A percentile compares a stretch with the other conserved stretches of the same genome.
Evolutionary conservation across 306 rosid genomes (phyloP).

Genomic region (Quercus glauca): DNA sequence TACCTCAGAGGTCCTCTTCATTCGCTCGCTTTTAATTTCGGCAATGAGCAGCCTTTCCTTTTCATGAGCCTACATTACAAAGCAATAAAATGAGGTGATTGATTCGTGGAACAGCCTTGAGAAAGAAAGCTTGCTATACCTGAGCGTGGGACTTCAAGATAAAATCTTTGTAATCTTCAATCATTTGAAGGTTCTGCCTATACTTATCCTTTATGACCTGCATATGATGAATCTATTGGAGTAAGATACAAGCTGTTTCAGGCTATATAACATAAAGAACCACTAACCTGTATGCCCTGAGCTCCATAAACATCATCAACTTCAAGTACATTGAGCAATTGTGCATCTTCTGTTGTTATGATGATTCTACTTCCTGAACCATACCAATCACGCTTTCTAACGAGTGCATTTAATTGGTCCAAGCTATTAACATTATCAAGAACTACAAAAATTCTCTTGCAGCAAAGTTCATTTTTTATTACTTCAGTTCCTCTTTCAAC

Average conservation of each 20-base stretch:
- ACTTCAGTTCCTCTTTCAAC: no score
- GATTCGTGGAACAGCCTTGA: neutral
- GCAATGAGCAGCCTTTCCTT: neutral
- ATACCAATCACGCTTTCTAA: no score
- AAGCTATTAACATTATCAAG: no score
- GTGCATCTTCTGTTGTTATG: no score
- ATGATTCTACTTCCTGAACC: no score
- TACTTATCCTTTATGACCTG: conserved; percentile 19
- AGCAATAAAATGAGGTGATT: neutral
- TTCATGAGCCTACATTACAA: conserved; percentile 10
- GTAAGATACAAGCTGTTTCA: neutral
- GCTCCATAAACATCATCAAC: conserved; percentile 11
- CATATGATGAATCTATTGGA: neutral
- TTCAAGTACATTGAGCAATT: no score
- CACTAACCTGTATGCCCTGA: conserved; percentile 4
- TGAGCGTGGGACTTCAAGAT: neutral
- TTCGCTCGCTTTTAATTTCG: conserved; percentile 6
- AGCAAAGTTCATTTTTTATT: no score
- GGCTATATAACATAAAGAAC: neutral
- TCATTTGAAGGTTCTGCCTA: conserved; percentile 9
- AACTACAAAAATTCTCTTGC: no score
- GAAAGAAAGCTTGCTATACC: neutral
- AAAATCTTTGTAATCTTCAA: neutral
- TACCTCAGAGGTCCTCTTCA: neutral
- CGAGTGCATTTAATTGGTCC: no score